Evolutionary conservation across 345 rosid species (phyloP).

Genomic region (Boechera stricta): DNA sequence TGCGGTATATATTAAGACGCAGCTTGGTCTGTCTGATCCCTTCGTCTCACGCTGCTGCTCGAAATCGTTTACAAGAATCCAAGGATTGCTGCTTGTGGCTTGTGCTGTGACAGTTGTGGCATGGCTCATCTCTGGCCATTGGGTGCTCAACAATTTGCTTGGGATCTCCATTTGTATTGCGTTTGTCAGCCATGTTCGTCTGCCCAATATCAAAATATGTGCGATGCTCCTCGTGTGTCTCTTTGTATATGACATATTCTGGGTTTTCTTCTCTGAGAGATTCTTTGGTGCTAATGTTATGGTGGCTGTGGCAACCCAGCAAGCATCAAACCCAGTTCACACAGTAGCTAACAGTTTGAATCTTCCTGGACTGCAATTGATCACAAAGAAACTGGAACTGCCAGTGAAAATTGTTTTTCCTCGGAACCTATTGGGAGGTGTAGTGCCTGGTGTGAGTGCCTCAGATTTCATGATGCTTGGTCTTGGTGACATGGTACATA

Average conservation of each 20-base stretch:
- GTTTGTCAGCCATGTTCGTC: slow-evolving; percentile 95
- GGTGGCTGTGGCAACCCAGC: slow-evolving; percentile 98
- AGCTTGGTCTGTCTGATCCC: slow-evolving; percentile 79
- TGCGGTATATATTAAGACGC: slow-evolving; percentile 61
- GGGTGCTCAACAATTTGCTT: slow-evolving; percentile 90
- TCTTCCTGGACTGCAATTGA: slow-evolving; percentile 91
- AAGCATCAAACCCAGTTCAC: slow-evolving; percentile 95
- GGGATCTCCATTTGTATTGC: slow-evolving; percentile 96
- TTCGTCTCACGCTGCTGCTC: slow-evolving; percentile 87
- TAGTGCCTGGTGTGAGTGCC: slow-evolving; percentile 63
- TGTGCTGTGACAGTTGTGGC: slow-evolving; percentile 70
- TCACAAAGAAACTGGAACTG: slow-evolving; percentile 92
- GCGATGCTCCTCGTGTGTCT: slow-evolving; percentile 85
- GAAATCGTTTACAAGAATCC: slow-evolving; percentile 71
- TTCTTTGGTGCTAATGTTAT: slow-evolving; percentile 98
- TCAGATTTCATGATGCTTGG: slow-evolving; percentile 98
- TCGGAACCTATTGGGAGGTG: slow-evolving; percentile 76
- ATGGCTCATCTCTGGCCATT: slow-evolving; percentile 95
- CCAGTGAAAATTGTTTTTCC: slow-evolving; percentile 95
- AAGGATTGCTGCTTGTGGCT: slow-evolving; percentile 61
- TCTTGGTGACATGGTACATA: slow-evolving; percentile 95
- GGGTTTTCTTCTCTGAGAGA: slow-evolving; percentile 99
- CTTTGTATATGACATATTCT: slow-evolving; percentile 93
- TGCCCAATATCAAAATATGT: slow-evolving; percentile 92
- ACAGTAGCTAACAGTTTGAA: slow-evolving; percentile 92